Base-by-base conservation (phyloP, 2,329 filamentous ascomycete genomes). In the Mollisia scopiformis region DNA sequence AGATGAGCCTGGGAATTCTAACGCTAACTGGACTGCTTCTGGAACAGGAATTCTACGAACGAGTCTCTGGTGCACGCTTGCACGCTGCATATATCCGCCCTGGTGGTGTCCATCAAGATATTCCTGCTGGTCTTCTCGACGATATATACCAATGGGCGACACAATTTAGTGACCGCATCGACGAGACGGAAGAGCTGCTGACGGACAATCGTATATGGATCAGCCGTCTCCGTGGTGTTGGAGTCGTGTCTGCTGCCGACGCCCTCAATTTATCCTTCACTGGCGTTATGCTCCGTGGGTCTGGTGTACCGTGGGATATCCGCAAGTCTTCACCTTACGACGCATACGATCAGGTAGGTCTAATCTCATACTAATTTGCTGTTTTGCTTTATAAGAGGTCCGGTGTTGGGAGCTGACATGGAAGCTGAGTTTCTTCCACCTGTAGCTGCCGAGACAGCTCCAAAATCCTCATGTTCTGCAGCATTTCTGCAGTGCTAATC, bases 141-240 rank as follows among this genome's bases (percentile, higher is more conserved):
- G 95, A 99, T 75, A 99, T 99, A 74, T 98, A 99, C 82, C 94
- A 98, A 80, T 99, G 95, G 95, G 95, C 95, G 16, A 99, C 95
- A 61, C 95, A 99, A 78, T 99, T 99, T 73, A 91, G 93, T 72
- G 95, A 99, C 82, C 93, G 95, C 71, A 95, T 99, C 72, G 95
- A 99, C 76, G 95, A 99, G 79, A 98, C 95, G 58, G 95, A 99
- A 78, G 95, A 99, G 78, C 90, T 99, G 81, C 86, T 99, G 71
- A 99, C 95, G 43, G 95, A 99, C 78, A 99, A 99, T 85, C 92
- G 96, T 75, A 98, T 99, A 82, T 99, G 96, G 96, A 93, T 96
- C 71, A 90, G 93, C 73, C 88, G 95, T 77, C 91, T 96, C 68
- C 88, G 95, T 78, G 92, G 92, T 69, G 84, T 99, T 51, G 95